These are phyloP conservation scores for Plasmodium chabaudi DNA, from an alignment of 169 alveolate species.

Conservation along the genomic window DNA sequence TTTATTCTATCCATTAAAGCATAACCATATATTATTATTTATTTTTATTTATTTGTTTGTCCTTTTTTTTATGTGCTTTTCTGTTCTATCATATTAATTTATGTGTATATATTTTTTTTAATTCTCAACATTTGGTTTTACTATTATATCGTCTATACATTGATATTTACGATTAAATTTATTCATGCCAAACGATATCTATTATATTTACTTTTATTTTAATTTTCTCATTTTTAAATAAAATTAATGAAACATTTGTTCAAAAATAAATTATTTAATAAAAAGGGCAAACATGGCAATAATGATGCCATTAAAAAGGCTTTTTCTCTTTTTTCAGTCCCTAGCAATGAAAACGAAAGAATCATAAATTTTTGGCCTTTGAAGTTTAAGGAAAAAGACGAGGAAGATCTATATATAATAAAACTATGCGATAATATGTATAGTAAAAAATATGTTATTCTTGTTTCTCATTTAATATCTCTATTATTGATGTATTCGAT, in stretches of 20 bases:
- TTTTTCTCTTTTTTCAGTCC: constrained; percentile 59
- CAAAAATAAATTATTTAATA: constrained; percentile 26
- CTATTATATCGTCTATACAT: too few relatives aligned
- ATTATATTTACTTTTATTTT: neutral
- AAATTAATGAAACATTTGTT: constrained; percentile 4
- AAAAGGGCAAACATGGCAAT: constrained; percentile 17
- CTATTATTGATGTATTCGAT: constrained; percentile 63
- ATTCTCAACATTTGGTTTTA: constrained; percentile 4
- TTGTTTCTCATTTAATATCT: constrained; percentile 47
- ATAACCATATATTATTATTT: neutral
- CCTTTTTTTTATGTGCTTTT: neutral
- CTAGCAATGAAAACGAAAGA: constrained; percentile 54
- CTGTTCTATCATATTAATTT: too few relatives aligned
- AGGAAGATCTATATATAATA: constrained; percentile 25
- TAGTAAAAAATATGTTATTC: constrained; percentile 44
- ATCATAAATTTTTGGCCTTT: constrained; percentile 58
- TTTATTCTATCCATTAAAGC: neutral
- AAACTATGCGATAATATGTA: constrained; percentile 60
- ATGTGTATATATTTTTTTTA: neutral
- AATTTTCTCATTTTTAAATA: constrained; percentile 10
- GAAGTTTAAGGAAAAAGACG: constrained; percentile 64
- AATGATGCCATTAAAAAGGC: constrained; percentile 45
- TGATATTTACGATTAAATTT: too few relatives aligned
- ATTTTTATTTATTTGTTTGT: neutral
- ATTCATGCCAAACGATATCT: too few relatives aligned